These are phyloP conservation scores for Amniculicola lignicola DNA, from an alignment of 495 filamentous ascomycete genomes.

Conservation along the genomic window DNA sequence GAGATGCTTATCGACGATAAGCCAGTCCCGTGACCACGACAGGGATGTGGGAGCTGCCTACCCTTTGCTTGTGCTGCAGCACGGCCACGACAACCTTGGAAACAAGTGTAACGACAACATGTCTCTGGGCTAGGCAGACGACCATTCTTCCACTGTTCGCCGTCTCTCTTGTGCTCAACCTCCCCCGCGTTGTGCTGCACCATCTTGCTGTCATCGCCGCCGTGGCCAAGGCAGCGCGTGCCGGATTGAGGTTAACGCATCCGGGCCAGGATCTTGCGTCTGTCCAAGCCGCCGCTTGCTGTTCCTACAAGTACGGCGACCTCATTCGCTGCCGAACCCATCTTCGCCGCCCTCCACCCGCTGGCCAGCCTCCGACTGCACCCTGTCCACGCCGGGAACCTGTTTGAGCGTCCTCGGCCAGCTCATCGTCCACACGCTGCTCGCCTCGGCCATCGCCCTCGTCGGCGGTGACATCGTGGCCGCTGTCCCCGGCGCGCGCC, in stretches of 20 bases:
- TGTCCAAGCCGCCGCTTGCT: constrained; percentile 11
- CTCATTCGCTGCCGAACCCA: not conserved
- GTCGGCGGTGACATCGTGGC: constrained; percentile 14
- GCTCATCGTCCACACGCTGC: not conserved
- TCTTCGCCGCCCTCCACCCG: not conserved
- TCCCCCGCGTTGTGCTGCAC: constrained; percentile 4
- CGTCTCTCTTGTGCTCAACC: too few species aligned
- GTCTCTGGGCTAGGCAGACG: too few species aligned
- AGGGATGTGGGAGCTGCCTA: too few species aligned
- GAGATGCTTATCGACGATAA: too few species aligned
- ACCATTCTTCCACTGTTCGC: too few species aligned
- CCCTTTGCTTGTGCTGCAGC: too few species aligned
- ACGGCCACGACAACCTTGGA: too few species aligned
- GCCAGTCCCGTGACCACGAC: too few species aligned
- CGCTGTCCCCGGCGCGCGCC: constrained; percentile 9
- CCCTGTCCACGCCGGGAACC: too few species aligned
- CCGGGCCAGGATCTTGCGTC: constrained; percentile 15
- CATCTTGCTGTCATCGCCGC: not conserved
- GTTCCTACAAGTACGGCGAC: not conserved
- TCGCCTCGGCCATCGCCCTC: not conserved
- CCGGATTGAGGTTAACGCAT: constrained; percentile 23
- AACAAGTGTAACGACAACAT: too few species aligned
- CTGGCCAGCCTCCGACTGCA: not conserved
- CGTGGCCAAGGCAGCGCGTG: constrained; percentile 7
- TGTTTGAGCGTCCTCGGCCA: not conserved